Base-by-base conservation (phyloP, 2,329 filamentous ascomycete genomes). In the Podosphaera fusca region DNA sequence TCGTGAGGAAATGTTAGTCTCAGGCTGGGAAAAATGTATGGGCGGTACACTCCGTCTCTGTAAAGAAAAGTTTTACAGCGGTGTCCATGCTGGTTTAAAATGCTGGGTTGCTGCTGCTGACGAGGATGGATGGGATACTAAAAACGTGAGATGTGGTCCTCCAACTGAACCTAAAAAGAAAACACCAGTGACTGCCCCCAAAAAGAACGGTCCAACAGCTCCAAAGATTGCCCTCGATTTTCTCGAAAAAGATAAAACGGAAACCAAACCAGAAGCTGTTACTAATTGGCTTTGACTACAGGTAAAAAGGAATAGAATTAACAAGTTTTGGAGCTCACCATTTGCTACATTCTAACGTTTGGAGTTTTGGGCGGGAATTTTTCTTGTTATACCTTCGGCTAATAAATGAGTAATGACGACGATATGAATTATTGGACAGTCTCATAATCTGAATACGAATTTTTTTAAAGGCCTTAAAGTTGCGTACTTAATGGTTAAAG, bases 21-120 rank as follows among this genome's bases (percentile, higher is more conserved):
- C 85, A 0, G 90, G 92, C 6, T 94, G 88, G 74, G 92, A 98
- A 69, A 88, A 88, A 63, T 81, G 85, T 63, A 85, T 96, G 76
- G 88, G 88, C 14, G 78, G 79, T 30, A 90, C 82, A 58, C 73
- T 96, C 60, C 81, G 92, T 4, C 83, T 90, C 14, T 96, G 90
- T 74, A 98, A 96, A 69, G 89, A 95, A 70, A 96, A 96, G 69
- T 95, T 96, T 68, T 96, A 98, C 67, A 85, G 85, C 1, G 81
- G 85, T 54, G 85, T 98, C 3, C 92, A 98, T 67, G 87, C 90
- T 63, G 87, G 83, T 1, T 74, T 96, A 61, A 81, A 85, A 57
- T 89, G 85, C 5, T 98, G 90, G 89, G 85, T 95, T 21, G 83
- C 82, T 0, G 92, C 90, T 0, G 89, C 87, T 0, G 76, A 75